These are phyloP conservation scores for Dalbergia oliveri DNA, from an alignment of 306 rosid species.

Conservation along the genomic window DNA sequence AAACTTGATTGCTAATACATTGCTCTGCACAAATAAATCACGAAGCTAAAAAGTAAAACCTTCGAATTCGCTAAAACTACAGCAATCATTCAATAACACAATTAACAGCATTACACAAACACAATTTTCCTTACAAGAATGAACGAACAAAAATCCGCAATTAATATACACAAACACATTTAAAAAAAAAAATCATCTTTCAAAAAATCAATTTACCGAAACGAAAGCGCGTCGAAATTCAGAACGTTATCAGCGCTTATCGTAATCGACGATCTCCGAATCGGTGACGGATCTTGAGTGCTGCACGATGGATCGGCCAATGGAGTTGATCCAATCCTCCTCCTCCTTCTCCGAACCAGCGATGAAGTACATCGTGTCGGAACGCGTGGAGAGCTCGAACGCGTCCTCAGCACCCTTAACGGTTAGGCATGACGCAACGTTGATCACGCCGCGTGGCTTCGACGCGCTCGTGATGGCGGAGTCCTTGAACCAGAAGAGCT, in stretches of 20 bases:
- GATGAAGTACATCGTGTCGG: constrained; percentile 71
- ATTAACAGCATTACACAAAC: constrained; percentile 22
- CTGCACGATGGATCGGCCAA: constrained; percentile 75
- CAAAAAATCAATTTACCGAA: constrained; percentile 17
- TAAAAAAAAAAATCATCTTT: background rate
- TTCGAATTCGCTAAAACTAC: background rate
- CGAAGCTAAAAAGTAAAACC: constrained; percentile 23
- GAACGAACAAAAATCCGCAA: constrained; percentile 20
- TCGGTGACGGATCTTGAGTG: constrained; percentile 76
- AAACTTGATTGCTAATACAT: too few relatives aligned
- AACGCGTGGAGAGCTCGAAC: constrained; percentile 61
- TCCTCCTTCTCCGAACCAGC: constrained; percentile 71
- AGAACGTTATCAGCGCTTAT: constrained; percentile 50
- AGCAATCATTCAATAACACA: constrained; percentile 11
- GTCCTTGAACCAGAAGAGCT: constrained; percentile 59
- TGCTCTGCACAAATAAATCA: too few relatives aligned
- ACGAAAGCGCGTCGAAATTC: constrained; percentile 25
- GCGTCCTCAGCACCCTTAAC: constrained; percentile 73
- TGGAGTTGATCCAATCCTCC: constrained; percentile 78
- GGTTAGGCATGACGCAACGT: constrained; percentile 61
- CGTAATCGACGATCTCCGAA: constrained; percentile 74
- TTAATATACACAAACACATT: constrained; percentile 25
- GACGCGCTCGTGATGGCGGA: constrained; percentile 48
- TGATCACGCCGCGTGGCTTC: constrained; percentile 52
- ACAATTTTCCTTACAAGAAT: constrained; percentile 37